Percentiles rank a stretch among this genome's conserved stretches.
Conservation (phyloP, 139 green algal species). For the Tetradesmus lagerheimii region DNA sequence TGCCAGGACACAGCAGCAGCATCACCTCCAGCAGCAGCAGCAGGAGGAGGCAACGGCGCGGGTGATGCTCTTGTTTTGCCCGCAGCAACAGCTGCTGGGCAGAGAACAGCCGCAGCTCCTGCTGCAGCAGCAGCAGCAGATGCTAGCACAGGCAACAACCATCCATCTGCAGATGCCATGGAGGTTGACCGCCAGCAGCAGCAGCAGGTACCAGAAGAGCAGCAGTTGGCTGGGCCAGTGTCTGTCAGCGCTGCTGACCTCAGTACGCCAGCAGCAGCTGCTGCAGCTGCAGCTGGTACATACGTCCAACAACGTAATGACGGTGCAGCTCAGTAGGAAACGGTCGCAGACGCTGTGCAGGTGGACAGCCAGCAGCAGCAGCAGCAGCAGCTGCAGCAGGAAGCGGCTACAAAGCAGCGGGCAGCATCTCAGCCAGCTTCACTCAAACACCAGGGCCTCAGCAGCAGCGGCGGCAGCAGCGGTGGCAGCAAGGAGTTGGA, state of each 20-base stretch:
- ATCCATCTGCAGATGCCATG: not conserved
- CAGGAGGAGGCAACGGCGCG: too few species aligned
- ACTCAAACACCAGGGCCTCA: not conserved
- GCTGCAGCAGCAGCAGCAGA: not conserved
- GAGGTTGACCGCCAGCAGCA: not conserved
- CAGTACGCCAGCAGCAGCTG: too few species aligned
- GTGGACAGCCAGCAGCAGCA: not conserved
- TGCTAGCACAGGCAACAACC: not conserved
- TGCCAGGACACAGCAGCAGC: too few species aligned
- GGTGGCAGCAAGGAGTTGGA: not conserved
- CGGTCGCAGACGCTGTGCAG: not conserved
- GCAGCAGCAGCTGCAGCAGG: not conserved
- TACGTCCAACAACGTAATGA: too few species aligned
- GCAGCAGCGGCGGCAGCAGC: not conserved
- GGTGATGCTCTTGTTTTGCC: too few species aligned
- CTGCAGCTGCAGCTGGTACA: too few species aligned
- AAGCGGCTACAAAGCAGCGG: not conserved
- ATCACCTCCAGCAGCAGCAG: too few species aligned
- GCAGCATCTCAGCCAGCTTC: not conserved
- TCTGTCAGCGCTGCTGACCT: not conserved
- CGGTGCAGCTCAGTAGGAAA: too few species aligned
- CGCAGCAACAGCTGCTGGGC: too few species aligned
- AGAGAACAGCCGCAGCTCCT: not conserved
- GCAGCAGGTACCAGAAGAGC: not conserved
- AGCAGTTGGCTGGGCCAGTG: not conserved